Percentiles rank a stretch among this genome's conserved stretches.
phyloP scores from a whole-genome alignment of 163 green algal genomes.

The Coccomyxa subellipsoidea region DNA sequence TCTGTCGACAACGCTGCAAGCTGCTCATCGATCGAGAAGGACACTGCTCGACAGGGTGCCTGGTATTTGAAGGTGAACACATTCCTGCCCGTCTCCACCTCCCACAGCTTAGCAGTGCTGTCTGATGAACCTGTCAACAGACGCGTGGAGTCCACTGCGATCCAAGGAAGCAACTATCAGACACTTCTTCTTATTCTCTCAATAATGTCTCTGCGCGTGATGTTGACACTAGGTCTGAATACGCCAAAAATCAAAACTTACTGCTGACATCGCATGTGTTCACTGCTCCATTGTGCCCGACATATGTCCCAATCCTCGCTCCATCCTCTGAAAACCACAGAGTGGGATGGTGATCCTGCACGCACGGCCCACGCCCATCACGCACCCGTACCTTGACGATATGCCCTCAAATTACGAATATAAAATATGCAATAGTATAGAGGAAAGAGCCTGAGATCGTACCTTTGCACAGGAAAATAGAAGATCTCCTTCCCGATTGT shows the following conservation, averaged over 20 bases:
- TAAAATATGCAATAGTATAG: too few relatives aligned
- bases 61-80: constrained; percentile 79
- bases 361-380: too few relatives aligned
- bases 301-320: constrained; percentile 88
- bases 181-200: too few relatives aligned
- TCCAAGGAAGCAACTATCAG: too few relatives aligned
- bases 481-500: constrained; percentile 93
- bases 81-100: constrained; percentile 61
- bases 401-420: too few relatives aligned
- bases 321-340: constrained; percentile 88
- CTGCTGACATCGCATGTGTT: constrained; percentile 84
- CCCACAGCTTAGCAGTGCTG: constrained; percentile 74
- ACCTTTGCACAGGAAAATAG: constrained; percentile 93
- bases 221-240: too few relatives aligned
- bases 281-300: constrained; percentile 95
- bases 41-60: constrained; percentile 80
- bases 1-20: constrained; percentile 85
- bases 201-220: too few relatives aligned
- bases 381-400: too few relatives aligned
- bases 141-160: constrained; percentile 65
- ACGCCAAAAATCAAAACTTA: background rate
- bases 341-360: constrained; percentile 69
- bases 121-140: constrained; percentile 89
- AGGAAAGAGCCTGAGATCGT: background rate
- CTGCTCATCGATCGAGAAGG: constrained; percentile 80